Evolutionary conservation across 306 rosid genomes (phyloP).

Genomic region (Canavalia ensiformis): DNA sequence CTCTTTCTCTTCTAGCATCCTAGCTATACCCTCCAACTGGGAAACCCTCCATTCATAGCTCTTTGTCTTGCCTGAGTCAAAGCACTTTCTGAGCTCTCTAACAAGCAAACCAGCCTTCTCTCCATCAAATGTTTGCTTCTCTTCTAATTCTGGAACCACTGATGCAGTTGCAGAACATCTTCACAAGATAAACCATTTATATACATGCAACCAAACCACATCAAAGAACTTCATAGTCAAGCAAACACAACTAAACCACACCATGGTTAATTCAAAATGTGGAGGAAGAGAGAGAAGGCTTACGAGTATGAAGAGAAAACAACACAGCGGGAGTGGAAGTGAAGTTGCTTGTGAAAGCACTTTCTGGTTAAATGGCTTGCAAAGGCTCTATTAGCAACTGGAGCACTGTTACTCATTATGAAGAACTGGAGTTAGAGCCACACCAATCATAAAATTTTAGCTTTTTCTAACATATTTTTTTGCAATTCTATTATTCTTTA

Average conservation of each 20-base stretch:
- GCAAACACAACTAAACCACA: constrained; percentile 15
- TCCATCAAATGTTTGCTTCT: constrained; percentile 54
- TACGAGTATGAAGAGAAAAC: constrained; percentile 54
- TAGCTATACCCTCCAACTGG: constrained; percentile 69
- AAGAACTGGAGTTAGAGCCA: constrained; percentile 35
- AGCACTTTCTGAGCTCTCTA: constrained; percentile 65
- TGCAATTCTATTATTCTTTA: constrained; percentile 25
- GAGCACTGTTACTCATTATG: constrained; percentile 42
- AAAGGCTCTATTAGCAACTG: constrained; percentile 51
- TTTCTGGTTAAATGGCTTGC: constrained; percentile 43
- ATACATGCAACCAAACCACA: background rate
- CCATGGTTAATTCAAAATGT: constrained; percentile 10
- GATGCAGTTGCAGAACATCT: constrained; percentile 67
- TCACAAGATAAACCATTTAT: constrained; percentile 37
- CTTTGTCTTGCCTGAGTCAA: constrained; percentile 71
- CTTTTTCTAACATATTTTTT: background rate
- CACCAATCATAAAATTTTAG: constrained; percentile 2
- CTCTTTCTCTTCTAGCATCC: constrained; percentile 78
- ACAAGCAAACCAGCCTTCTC: constrained; percentile 61
- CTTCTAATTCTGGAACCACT: constrained; percentile 53
- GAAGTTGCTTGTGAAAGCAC: constrained; percentile 51
- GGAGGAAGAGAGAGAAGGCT: constrained; percentile 35
- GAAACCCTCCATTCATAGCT: constrained; percentile 81
- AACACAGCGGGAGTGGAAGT: constrained; percentile 37
- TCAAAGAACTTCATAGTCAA: constrained; percentile 5